Conservation (phyloP, 2,329 filamentous ascomycete genomes). For the Shiraia bambusicola region DNA sequence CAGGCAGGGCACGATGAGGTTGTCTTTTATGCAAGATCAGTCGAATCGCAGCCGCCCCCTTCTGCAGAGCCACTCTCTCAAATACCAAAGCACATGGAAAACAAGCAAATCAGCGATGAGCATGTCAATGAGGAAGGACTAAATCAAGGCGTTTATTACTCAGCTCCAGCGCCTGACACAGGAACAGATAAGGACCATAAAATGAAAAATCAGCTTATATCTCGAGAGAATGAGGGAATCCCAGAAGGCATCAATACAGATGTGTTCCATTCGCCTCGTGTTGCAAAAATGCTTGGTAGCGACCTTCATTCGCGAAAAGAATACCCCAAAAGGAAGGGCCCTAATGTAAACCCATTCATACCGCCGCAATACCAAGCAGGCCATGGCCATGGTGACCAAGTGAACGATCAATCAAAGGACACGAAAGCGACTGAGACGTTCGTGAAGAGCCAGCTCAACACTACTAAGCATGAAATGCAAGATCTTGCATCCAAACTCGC, state of each 20-base stretch:
- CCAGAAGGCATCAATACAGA: constrained; percentile 62
- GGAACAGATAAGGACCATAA: constrained; percentile 29
- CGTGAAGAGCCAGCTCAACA: constrained; percentile 9
- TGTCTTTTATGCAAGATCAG: constrained; percentile 57
- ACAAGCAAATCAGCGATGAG: constrained; percentile 47
- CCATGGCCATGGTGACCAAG: constrained; percentile 23
- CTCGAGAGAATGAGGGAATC: constrained; percentile 47
- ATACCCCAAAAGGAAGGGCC: constrained; percentile 35
- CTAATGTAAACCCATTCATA: constrained; percentile 38
- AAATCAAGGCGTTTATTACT: constrained; percentile 60
- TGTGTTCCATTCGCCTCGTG: constrained; percentile 62
- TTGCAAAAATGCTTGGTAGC: constrained; percentile 58
- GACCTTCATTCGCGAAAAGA: constrained; percentile 42
- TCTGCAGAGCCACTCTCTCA: constrained; percentile 58
- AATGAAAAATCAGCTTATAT: no score
- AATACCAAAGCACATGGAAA: constrained; percentile 55
- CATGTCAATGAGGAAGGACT: constrained; percentile 48
- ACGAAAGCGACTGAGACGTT: constrained; percentile 9
- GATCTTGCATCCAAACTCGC: constrained; percentile 52
- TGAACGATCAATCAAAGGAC: constrained; percentile 15
- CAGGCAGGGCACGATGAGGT: constrained; percentile 53
- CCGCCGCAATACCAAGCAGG: constrained; percentile 11
- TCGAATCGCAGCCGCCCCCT: constrained; percentile 48
- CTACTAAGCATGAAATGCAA: constrained; percentile 44
- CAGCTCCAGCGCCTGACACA: constrained; percentile 27